Evolutionary conservation across 805 yeast species (phyloP), one percentile per base, ranked within the genome.

Genomic region (Starmera amethionina): DNA sequence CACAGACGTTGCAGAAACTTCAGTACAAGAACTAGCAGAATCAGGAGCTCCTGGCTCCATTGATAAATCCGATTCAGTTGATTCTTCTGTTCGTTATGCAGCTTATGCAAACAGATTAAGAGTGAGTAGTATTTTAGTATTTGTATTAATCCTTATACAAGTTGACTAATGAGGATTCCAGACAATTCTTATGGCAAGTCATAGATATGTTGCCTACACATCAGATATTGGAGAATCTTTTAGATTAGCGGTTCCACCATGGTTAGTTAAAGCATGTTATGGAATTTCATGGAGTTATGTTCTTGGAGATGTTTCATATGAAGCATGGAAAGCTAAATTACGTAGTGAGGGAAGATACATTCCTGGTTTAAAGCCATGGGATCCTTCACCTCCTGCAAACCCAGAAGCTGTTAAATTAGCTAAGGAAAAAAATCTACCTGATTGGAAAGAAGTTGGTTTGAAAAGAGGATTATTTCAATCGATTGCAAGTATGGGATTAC

Each of bases 151-250:
- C n/a, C n/a, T n/a, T 3, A 4, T 30, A n/a, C 31, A n/a, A 14
- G 30, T 13, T 33, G 28, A 14, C 35, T 32, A 12, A 18, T 34
- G 16, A 9, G n/a, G 9, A 35, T 5, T 30, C 6, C 29, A 58
- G 56, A 82, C 88, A 8, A 78, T 84, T 43, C 65, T 82, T 37
- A 49, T 69, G 38, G 86, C 93, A 6, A 74, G 89, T 13, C 90
- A 82, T 55, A 64, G 94, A 51, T 85, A 84, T 52, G 85, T 84
- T 22, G 95, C 95, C 1, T 84, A 85, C 60, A 83, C 94, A 3
- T 81, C 89, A 0, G 95, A 84, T 56, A 77, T 84, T 50, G 95
- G 95, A 29, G 95, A 84, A 55, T 80, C 89, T 10, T 85, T 84
- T 62, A 69, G 95, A 40, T 93, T 93, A 1, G 80, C 84, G 10